Conservation (phyloP, 495 filamentous ascomycete species). For the Beverwykella pulmonaria region DNA sequence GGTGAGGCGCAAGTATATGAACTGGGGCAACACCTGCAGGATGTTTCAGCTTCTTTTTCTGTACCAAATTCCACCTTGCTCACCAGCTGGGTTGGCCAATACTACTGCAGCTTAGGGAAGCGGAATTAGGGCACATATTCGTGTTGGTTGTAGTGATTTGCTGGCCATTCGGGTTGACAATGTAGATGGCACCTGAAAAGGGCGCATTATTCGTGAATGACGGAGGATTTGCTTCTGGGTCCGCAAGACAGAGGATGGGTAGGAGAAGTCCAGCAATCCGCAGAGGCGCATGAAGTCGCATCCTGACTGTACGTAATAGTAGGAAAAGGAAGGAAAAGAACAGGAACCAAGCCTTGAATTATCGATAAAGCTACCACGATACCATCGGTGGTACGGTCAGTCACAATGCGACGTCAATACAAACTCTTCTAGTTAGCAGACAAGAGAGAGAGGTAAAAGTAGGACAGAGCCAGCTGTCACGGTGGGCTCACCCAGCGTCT, state of each 20-base stretch:
- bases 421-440: slow-evolving; percentile 1
- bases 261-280: not conserved
- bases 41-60: slow-evolving; percentile 7
- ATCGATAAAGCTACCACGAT: slow-evolving; percentile 1
- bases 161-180: slow-evolving; percentile 37
- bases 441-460: not conserved
- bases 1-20: slow-evolving; percentile 40
- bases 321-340: slow-evolving; percentile 1
- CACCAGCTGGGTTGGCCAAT: slow-evolving; percentile 43
- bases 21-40: slow-evolving; percentile 44
- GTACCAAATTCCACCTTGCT: not conserved
- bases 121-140: slow-evolving; percentile 42
- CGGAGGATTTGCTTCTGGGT: slow-evolving; percentile 27
- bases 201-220: slow-evolving; percentile 33
- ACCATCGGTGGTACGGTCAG: not conserved
- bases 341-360: not conserved
- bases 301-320: not conserved
- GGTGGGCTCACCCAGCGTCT: not conserved
- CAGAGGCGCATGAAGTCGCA: slow-evolving; percentile 1
- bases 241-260: slow-evolving; percentile 2
- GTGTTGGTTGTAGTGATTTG: slow-evolving; percentile 23
- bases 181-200: slow-evolving; percentile 41
- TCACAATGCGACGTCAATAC: not conserved
- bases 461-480: not conserved
- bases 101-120: slow-evolving; percentile 41